These are phyloP conservation scores for Boletus patriciae DNA, from an alignment of 768 basidiomycete species.

Conservation along the genomic window DNA sequence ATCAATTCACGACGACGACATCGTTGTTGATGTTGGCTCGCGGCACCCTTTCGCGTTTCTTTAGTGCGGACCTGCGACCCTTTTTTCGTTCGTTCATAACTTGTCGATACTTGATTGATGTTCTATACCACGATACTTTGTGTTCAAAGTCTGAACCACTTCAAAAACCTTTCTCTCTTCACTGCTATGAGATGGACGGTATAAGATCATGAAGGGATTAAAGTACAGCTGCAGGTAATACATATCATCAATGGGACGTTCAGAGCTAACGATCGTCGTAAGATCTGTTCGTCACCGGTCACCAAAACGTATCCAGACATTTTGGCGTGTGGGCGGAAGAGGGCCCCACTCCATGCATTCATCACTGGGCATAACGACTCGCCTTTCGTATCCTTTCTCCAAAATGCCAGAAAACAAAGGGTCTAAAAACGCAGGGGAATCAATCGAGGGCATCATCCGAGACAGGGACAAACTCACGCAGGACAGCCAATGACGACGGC, in stretches of 20 bases:
- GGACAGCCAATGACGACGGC: conserved; percentile 64
- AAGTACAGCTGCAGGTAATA: neutral
- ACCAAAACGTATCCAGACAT: neutral
- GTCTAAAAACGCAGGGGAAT: conserved; percentile 39
- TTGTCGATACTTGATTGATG: no score
- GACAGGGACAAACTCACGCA: conserved; percentile 21
- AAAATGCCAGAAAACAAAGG: conserved; percentile 45
- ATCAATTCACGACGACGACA: no score
- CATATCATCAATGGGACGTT: neutral
- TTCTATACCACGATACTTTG: no score
- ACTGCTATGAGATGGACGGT: no score
- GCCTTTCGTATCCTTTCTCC: conserved; percentile 50
- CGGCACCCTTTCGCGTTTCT: no score
- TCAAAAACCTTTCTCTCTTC: no score
- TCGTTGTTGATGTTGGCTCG: no score
- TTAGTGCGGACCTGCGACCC: no score
- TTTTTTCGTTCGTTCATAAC: no score
- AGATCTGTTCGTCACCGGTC: neutral
- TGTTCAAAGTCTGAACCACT: no score
- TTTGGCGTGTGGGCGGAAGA: neutral
- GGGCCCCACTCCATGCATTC: neutral
- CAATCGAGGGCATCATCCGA: conserved; percentile 20
- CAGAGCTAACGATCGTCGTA: neutral
- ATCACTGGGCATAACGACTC: conserved; percentile 41
- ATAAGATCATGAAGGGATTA: neutral